These are phyloP conservation scores for Hysterium pulicare DNA, from an alignment of 2,329 filamentous ascomycete species.

Conservation along the genomic window DNA sequence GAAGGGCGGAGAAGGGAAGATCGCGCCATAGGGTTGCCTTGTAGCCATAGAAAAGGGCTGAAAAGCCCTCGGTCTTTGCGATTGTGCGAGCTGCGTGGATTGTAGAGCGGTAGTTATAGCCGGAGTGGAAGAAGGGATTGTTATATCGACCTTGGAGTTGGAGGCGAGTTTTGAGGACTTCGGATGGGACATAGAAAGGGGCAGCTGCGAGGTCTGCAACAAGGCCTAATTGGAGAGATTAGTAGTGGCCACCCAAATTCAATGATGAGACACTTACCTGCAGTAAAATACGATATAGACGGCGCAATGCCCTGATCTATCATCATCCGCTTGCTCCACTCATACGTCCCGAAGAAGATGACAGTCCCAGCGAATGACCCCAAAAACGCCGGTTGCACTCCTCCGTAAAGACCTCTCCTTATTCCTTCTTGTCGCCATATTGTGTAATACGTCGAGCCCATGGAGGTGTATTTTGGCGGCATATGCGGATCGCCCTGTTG, in stretches of 20 bases:
- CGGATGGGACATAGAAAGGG: conserved; percentile 91
- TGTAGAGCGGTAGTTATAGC: conserved; percentile 92
- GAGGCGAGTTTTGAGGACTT: conserved; percentile 94
- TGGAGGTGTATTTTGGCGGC: conserved; percentile 86
- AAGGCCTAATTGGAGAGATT: conserved; percentile 59
- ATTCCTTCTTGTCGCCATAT: conserved; percentile 93
- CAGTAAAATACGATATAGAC: conserved; percentile 79
- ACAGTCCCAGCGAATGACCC: conserved; percentile 93
- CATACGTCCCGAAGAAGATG: conserved; percentile 94
- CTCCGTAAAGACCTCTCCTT: conserved; percentile 80
- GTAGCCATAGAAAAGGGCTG: conserved; percentile 93
- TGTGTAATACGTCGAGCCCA: conserved; percentile 86
- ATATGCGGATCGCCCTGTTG: conserved; percentile 95
- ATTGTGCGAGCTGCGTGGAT: conserved; percentile 84
- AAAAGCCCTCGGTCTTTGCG: conserved; percentile 72
- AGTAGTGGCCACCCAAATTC: background rate
- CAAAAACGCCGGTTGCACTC: conserved; percentile 85
- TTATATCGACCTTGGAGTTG: conserved; percentile 94
- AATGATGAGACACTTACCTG: conserved; percentile 54
- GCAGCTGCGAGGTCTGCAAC: conserved; percentile 89
- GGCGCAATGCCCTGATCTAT: conserved; percentile 80
- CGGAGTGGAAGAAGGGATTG: conserved; percentile 88
- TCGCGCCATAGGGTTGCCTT: conserved; percentile 93
- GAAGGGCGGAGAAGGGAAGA: conserved; percentile 89
- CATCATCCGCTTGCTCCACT: conserved; percentile 88